Evolutionary conservation across 306 rosid species (phyloP).

Genomic region (Luffa aegyptiaca): DNA sequence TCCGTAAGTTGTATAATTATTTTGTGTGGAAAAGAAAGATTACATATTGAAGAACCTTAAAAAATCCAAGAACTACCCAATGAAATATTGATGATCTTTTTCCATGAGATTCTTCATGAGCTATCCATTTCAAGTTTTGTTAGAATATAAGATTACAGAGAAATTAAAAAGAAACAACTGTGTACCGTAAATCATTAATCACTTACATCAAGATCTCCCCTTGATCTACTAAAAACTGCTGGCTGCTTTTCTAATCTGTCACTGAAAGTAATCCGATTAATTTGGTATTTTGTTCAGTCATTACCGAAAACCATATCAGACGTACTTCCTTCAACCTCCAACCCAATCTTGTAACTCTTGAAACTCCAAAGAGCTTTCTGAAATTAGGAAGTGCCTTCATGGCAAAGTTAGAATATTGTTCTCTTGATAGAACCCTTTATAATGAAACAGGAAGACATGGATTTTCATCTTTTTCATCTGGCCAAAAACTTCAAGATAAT

Average conservation of each 20-base stretch:
- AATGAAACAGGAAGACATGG: neutral
- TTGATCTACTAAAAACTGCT: neutral
- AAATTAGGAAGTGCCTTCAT: neutral
- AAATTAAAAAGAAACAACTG: neutral
- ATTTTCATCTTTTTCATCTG: neutral
- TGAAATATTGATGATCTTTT: neutral
- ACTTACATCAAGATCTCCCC: neutral
- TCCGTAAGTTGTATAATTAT: neutral
- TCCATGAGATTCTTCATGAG: neutral
- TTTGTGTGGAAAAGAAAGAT: neutral
- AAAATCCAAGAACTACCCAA: neutral
- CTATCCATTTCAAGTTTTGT: neutral
- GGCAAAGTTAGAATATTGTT: neutral
- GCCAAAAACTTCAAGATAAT: neutral
- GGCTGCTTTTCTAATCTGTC: neutral
- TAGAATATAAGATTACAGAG: neutral
- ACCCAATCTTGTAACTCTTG: neutral
- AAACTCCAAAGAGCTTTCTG: conserved; percentile 1
- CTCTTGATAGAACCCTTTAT: neutral
- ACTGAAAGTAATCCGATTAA: neutral
- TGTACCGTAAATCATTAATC: neutral
- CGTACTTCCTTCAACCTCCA: neutral
- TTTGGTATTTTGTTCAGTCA: neutral
- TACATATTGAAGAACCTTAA: neutral
- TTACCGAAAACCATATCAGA: neutral